Evolutionary conservation across 495 filamentous ascomycete genomes (phyloP).

Genomic region (Cryomyces minteri): DNA sequence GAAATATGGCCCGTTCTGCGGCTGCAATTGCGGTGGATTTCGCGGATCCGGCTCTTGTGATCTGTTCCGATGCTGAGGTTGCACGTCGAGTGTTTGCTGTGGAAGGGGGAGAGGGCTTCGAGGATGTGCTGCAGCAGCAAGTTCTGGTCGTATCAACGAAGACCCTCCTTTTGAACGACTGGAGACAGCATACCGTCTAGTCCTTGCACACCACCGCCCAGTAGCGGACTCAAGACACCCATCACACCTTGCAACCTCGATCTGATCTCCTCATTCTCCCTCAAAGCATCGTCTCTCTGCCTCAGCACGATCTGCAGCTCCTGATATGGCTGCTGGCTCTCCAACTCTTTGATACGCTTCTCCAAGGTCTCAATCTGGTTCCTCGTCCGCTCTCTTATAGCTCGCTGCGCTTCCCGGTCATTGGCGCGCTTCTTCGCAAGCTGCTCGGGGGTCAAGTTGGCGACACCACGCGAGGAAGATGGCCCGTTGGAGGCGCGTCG

Average conservation of each 20-base stretch:
- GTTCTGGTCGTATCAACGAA: no score
- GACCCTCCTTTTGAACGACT: no score
- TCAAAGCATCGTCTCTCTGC: slow-evolving; percentile 49
- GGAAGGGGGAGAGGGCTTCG: no score
- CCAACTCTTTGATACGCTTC: slow-evolving; percentile 18
- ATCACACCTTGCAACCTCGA: slow-evolving; percentile 39
- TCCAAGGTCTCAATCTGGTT: slow-evolving; percentile 20
- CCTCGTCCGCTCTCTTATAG: slow-evolving; percentile 22
- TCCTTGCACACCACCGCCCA: slow-evolving; percentile 16
- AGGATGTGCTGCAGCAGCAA: no score
- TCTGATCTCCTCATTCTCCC: slow-evolving; percentile 53
- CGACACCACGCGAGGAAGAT: slow-evolving; percentile 19
- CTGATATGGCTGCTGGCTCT: slow-evolving; percentile 51
- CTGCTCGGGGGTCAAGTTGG: slow-evolving; percentile 24
- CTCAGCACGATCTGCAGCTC: slow-evolving; percentile 53
- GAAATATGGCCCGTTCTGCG: no score
- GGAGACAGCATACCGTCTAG: no score
- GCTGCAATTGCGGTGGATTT: no score
- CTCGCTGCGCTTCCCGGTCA: slow-evolving; percentile 25
- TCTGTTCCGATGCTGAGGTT: no score
- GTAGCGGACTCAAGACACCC: slow-evolving; percentile 44
- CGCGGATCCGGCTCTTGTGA: no score
- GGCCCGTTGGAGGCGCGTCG: no score
- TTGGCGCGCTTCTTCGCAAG: slow-evolving; percentile 24
- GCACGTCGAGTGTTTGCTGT: no score